Evolutionary conservation across 495 filamentous ascomycete genomes (phyloP).

Genomic region (Tuber melanosporum): DNA sequence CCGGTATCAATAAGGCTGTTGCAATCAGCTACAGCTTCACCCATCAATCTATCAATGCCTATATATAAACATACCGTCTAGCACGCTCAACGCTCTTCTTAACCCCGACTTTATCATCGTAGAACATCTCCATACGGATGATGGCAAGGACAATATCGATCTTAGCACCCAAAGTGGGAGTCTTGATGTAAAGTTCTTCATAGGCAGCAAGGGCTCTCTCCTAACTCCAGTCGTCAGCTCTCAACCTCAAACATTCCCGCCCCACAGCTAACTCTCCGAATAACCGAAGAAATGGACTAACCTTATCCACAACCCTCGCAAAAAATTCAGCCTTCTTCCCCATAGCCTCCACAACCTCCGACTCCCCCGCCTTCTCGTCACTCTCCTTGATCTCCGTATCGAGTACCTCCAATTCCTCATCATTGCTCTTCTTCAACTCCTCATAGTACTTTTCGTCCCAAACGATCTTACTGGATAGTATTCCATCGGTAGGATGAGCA

Average conservation of each 20-base stretch:
- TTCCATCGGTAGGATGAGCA: slow-evolving; percentile 86
- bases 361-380: slow-evolving; percentile 89
- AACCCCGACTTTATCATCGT: slow-evolving; percentile 79
- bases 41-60: background rate
- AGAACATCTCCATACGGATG: slow-evolving; percentile 91
- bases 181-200: slow-evolving; percentile 90
- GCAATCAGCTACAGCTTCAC: slow-evolving; percentile 5
- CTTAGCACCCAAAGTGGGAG: slow-evolving; percentile 85
- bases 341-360: slow-evolving; percentile 82
- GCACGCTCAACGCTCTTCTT: slow-evolving; percentile 92
- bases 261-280: background rate
- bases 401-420: slow-evolving; percentile 80
- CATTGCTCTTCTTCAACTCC: slow-evolving; percentile 75
- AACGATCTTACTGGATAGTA: slow-evolving; percentile 53
- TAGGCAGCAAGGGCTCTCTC: slow-evolving; percentile 87
- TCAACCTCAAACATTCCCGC: background rate
- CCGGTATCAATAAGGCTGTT: slow-evolving; percentile 75
- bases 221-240: slow-evolving; percentile 46
- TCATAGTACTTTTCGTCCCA: slow-evolving; percentile 92
- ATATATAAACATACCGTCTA: slow-evolving; percentile 45
- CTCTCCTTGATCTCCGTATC: slow-evolving; percentile 95
- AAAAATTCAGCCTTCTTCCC: slow-evolving; percentile 95
- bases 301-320: slow-evolving; percentile 91
- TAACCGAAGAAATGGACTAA: slow-evolving; percentile 44
- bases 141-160: slow-evolving; percentile 95